Conservation (phyloP, 768 basidiomycete species). For the Termitomyces sp. region DNA sequence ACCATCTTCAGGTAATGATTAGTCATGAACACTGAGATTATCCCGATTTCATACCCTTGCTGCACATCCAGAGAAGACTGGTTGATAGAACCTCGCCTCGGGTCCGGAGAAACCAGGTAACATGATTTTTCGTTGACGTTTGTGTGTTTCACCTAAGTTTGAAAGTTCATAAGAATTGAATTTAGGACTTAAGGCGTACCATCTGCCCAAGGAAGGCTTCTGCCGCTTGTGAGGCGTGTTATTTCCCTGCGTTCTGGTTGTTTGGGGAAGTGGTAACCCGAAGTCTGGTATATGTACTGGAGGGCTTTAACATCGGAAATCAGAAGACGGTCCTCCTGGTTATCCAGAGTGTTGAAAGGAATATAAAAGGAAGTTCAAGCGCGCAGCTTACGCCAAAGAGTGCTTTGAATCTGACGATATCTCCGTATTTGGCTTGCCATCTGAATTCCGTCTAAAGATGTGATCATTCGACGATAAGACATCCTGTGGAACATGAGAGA, state of each 20-base stretch:
- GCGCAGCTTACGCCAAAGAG: conserved; percentile 28
- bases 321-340: conserved; percentile 38
- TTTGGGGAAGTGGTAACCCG: conserved; percentile 38
- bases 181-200: conserved; percentile 21
- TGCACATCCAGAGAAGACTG: conserved; percentile 33
- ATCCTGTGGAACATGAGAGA: neutral
- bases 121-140: conserved; percentile 40
- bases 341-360: neutral
- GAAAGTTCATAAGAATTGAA: neutral
- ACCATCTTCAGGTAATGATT: conserved; percentile 23
- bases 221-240: conserved; percentile 28
- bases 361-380: neutral
- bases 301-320: conserved; percentile 45
- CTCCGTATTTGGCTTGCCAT: conserved; percentile 40
- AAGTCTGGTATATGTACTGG: conserved; percentile 37
- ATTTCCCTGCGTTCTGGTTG: conserved; percentile 30
- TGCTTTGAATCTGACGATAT: conserved; percentile 31
- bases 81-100: conserved; percentile 35
- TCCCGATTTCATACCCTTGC: conserved; percentile 20
- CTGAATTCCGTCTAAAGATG: conserved; percentile 30
- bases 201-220: conserved; percentile 34
- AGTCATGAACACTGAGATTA: conserved; percentile 8
- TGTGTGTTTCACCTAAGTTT: conserved; percentile 38
- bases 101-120: conserved; percentile 40
- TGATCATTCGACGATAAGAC: neutral